Evolutionary conservation across 2,329 filamentous ascomycete genomes (phyloP), one percentile per base, ranked within the genome.

Genomic region (Ophiostoma pallidulum): DNA sequence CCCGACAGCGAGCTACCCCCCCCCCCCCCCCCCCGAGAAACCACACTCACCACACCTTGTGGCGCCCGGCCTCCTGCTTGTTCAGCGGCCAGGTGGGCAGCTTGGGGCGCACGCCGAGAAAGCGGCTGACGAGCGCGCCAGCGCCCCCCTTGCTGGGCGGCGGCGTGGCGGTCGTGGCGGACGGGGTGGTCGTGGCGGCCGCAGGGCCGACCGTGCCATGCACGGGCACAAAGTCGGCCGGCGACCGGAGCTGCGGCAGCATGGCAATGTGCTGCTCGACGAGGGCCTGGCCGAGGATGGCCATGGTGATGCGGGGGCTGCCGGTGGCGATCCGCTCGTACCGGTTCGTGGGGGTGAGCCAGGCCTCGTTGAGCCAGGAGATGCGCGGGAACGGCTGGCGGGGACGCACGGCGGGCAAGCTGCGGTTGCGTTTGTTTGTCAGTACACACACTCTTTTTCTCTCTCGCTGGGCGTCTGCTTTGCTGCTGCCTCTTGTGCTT

Each of bases 301-400:
- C 56, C 38, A 60, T 53, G 16, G 59, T 60, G 22, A 47, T 37
- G 7, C 51, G 52, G 31, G 58, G 53, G 20, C 53, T 52, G 4
- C 56, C 61, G 13, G 52, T 54, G 10, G 59, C 58, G 22, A 66
- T 58, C 22, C 59, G 56, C 50, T 63, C 62, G 50, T 62, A 57
- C 18, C 51, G 56, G 42, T 59, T 52, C 18, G 51, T 33, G 20
- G 51, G 49, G 8, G 40, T 32, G 7, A 54, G 36, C 56, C 56
- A 61, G 24, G 49, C 43, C 32, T 58, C 51, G 13, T 55, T 39
- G 32, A 61, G 47, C 55, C 57, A 60, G 18, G 54, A 22, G 32
- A 55, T 52, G 20, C 29, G 41, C 13, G 50, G 50, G 33, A 29
- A 8, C 12, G 35, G 19, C 13, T 22, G 22, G 32, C 22, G 13